Evolutionary conservation across 768 basidiomycete genomes (phyloP), one percentile per base, ranked within the genome.

Genomic region (Chlorophyllum brunneum): DNA sequence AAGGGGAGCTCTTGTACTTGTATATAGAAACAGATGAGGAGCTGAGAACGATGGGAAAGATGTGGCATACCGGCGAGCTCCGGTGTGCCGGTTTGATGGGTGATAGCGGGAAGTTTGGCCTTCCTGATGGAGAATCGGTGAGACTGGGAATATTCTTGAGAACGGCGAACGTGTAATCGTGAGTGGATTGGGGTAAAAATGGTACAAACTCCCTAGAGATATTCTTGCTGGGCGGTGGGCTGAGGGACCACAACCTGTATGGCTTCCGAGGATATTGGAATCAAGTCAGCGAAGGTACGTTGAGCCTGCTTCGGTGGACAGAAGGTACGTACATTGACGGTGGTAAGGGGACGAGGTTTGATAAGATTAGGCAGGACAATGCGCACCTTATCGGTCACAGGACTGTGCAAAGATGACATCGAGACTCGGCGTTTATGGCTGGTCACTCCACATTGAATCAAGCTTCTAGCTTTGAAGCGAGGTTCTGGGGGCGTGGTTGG

Each of bases 61-160:
- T 8, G 15, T 23, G 5, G 18, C 22, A 23, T 15, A 26, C 33
- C 41, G 42, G 51, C n/a, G 4, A 43, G 43, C 42, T 7, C 51
- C 51, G 57, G 51, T 57, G 39, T 53, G 47, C 29, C 18, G 30
- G 34, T 34, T 22, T 46, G 38, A 43, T 51, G 54, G 54, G 58
- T 58, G 57, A 31, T 24, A 20, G 54, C 41, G 47, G 23, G 34
- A 53, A 52, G 50, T 58, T n/a, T 41, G n/a, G 39, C 23, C 30
- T 22, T 42, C 51, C 51, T 26, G 47, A 58, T 61, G 59, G 61
- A 55, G 59, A 48, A 61, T 51, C 59, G 59, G 62, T 60, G 63
- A 55, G 61, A 60, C 56, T 61, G 60, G 31, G 61, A 62, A 57
- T 26, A 23, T 41, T 48, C 36, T 37, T 37, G 23, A 34, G 56